phyloP scores from a whole-genome alignment of 805 yeast species.

The Candida qinlingensis region DNA sequence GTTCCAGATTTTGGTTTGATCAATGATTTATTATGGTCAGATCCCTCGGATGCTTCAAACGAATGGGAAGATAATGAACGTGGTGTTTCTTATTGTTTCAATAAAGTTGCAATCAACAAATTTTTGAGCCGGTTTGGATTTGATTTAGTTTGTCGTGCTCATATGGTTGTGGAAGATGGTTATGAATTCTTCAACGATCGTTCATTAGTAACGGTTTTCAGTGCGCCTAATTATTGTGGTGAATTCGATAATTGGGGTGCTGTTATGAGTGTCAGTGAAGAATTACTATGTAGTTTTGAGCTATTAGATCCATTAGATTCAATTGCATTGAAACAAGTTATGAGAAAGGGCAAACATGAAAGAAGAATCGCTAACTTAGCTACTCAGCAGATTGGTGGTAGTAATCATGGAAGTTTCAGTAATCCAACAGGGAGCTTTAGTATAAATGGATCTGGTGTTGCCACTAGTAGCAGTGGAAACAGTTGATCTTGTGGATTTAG shows the following conservation, averaged over 20 bases:
- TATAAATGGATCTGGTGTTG: neutral
- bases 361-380: constrained; percentile 54
- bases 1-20: constrained; percentile 96
- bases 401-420: constrained; percentile 18
- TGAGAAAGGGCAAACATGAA: constrained; percentile 91
- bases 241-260: constrained; percentile 88
- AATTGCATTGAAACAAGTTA: constrained; percentile 86
- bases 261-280: constrained; percentile 94
- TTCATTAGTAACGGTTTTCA: constrained; percentile 89
- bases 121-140: constrained; percentile 94
- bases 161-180: constrained; percentile 98
- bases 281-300: constrained; percentile 87
- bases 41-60: constrained; percentile 95
- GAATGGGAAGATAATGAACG: constrained; percentile 99
- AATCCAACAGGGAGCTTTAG: constrained; percentile 20
- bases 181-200: constrained; percentile 95
- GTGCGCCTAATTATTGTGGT: constrained; percentile 89
- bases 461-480: neutral
- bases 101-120: constrained; percentile 95
- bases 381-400: constrained; percentile 12
- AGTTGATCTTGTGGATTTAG: neutral
- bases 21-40: constrained; percentile 96
- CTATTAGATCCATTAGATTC: constrained; percentile 90
- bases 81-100: constrained; percentile 97
- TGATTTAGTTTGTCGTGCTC: constrained; percentile 97